These are phyloP conservation scores for Termitomyces sp. DNA, from an alignment of 768 basidiomycete genomes.

Conservation along the genomic window DNA sequence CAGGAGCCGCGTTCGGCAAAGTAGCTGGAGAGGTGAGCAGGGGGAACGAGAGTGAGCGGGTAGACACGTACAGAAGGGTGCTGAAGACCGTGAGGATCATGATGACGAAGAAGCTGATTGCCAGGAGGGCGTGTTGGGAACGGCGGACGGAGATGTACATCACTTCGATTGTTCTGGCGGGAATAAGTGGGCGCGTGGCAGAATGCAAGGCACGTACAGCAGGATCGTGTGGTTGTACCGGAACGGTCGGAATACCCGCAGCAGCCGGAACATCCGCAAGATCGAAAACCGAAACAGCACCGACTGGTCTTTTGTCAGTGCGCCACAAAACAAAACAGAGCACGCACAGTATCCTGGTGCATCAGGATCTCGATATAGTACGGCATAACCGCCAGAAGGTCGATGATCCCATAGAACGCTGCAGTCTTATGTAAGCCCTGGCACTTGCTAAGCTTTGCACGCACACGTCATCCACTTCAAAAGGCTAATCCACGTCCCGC, in stretches of 20 bases:
- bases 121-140: slow-evolving; percentile 83
- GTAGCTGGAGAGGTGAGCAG: slow-evolving; percentile 44
- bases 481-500: slow-evolving; percentile 56
- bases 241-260: slow-evolving; percentile 90
- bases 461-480: slow-evolving; percentile 69
- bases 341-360: slow-evolving; percentile 80
- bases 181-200: neutral
- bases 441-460: slow-evolving; percentile 10
- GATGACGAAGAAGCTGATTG: slow-evolving; percentile 84
- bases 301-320: slow-evolving; percentile 40
- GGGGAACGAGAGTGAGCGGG: neutral
- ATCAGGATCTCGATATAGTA: slow-evolving; percentile 86
- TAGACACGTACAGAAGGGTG: slow-evolving; percentile 62
- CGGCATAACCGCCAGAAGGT: slow-evolving; percentile 80
- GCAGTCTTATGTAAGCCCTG: slow-evolving; percentile 9
- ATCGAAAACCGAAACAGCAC: slow-evolving; percentile 90
- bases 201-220: slow-evolving; percentile 46
- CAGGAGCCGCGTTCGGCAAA: slow-evolving; percentile 90
- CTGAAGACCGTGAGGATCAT: slow-evolving; percentile 89
- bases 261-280: slow-evolving; percentile 81
- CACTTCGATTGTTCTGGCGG: slow-evolving; percentile 75
- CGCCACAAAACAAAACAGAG: neutral
- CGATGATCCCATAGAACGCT: slow-evolving; percentile 84
- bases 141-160: slow-evolving; percentile 89
- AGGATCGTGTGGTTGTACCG: slow-evolving; percentile 79